These are phyloP conservation scores for Neurospora sp. DNA, from an alignment of 2,329 filamentous ascomycete genomes.

Conservation along the genomic window DNA sequence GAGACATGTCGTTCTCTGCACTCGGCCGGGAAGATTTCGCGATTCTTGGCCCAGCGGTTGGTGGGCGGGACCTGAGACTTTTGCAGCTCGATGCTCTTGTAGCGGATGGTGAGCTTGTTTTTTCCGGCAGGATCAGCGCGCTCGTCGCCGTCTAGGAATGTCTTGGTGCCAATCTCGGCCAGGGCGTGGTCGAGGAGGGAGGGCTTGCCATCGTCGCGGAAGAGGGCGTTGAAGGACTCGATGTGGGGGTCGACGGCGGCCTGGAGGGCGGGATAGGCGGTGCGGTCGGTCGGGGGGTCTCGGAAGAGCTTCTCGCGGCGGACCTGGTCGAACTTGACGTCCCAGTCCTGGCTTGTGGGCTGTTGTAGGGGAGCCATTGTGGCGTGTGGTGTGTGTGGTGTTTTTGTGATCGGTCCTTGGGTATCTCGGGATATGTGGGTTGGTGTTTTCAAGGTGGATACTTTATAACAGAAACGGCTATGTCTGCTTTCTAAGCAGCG, in stretches of 20 bases:
- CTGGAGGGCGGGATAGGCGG: constrained; percentile 79
- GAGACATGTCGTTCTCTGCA: constrained; percentile 89
- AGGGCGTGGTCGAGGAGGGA: constrained; percentile 61
- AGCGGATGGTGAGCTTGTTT: constrained; percentile 69
- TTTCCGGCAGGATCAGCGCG: constrained; percentile 46
- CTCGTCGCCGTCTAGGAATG: constrained; percentile 74
- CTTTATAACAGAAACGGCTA: background rate
- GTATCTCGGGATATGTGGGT: background rate
- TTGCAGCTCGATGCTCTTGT: constrained; percentile 74
- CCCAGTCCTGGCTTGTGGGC: constrained; percentile 54
- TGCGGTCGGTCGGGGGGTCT: constrained; percentile 77
- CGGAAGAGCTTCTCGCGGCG: constrained; percentile 82
- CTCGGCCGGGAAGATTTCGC: constrained; percentile 84
- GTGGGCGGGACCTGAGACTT: constrained; percentile 68
- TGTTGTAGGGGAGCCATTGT: constrained; percentile 37
- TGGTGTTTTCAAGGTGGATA: background rate
- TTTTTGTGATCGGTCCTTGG: background rate
- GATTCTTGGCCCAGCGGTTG: constrained; percentile 76
- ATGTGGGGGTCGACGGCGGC: constrained; percentile 85
- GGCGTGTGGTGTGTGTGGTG: background rate
- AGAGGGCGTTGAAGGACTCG: constrained; percentile 89
- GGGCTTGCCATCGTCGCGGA: constrained; percentile 55
- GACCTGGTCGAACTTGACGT: constrained; percentile 75
- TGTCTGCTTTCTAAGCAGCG: background rate
- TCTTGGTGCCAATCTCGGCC: constrained; percentile 82